Evolutionary conservation across 345 rosid genomes (phyloP).

Genomic region (Lagerstroemia speciosa): DNA sequence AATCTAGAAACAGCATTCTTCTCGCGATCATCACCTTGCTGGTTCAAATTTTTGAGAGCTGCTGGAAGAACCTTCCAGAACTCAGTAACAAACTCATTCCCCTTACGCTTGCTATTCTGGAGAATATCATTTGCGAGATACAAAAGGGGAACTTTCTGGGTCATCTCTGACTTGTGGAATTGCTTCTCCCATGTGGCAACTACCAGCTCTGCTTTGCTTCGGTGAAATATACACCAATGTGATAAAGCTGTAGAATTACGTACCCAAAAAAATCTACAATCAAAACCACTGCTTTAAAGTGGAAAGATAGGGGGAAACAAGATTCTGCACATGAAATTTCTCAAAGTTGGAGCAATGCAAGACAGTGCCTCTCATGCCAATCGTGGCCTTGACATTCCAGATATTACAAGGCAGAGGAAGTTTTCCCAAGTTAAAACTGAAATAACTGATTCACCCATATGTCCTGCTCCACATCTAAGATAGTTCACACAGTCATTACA

Average conservation of each 20-base stretch:
- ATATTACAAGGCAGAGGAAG: background rate
- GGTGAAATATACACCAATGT: constrained; percentile 95
- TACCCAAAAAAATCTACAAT: background rate
- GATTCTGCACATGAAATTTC: background rate
- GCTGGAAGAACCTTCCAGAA: constrained; percentile 93
- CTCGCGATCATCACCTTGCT: constrained; percentile 72
- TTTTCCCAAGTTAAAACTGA: background rate
- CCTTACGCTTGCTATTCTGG: constrained; percentile 92
- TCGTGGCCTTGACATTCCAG: background rate
- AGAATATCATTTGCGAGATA: constrained; percentile 91
- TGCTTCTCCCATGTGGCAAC: constrained; percentile 94
- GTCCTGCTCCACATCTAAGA: background rate
- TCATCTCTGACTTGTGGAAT: constrained; percentile 62
- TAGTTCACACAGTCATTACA: background rate
- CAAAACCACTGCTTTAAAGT: background rate
- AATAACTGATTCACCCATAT: background rate
- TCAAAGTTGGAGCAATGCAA: background rate
- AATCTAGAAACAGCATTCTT: constrained; percentile 70
- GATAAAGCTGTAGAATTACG: constrained; percentile 54
- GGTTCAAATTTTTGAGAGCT: constrained; percentile 64
- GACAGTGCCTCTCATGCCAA: background rate
- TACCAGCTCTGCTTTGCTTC: constrained; percentile 67
- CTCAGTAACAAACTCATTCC: constrained; percentile 79
- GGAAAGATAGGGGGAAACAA: background rate
- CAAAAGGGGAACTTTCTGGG: constrained; percentile 79